These are phyloP conservation scores for Pharus latifolius DNA, from an alignment of 176 grass and related monocot species.

Conservation along the genomic window DNA sequence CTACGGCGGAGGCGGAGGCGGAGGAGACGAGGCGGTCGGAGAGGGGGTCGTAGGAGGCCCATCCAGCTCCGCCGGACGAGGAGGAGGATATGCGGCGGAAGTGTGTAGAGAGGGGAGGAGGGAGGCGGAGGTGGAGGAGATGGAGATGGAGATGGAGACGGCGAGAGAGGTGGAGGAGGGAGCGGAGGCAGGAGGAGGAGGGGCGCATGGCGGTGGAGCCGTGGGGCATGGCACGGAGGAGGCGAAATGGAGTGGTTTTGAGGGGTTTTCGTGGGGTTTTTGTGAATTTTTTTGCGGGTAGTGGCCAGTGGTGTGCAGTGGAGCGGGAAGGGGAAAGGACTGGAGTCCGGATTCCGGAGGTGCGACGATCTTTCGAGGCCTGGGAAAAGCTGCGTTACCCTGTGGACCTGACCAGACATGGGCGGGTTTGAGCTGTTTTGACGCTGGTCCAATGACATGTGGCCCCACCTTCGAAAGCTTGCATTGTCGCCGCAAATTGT, in stretches of 20 bases:
- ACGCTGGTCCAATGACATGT: too few relatives aligned
- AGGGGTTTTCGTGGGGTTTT: constrained; percentile 3
- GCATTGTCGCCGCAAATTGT: too few relatives aligned
- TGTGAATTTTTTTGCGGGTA: neutral
- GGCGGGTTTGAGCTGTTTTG: too few relatives aligned
- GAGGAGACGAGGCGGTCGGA: constrained; percentile 5
- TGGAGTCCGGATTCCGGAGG: neutral
- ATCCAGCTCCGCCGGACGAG: neutral
- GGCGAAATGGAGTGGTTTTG: neutral
- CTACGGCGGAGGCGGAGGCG: neutral
- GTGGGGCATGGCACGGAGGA: constrained; percentile 6
- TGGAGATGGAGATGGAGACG: constrained; percentile 6
- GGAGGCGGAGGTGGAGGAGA: neutral
- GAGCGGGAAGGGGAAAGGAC: constrained; percentile 8
- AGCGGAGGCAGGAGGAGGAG: constrained; percentile 12
- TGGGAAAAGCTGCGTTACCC: too few relatives aligned
- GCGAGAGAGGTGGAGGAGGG: constrained; percentile 20
- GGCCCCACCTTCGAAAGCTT: too few relatives aligned
- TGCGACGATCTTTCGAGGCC: too few relatives aligned
- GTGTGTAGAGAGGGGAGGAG: too few relatives aligned
- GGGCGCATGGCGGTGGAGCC: constrained; percentile 17
- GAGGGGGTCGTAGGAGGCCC: constrained; percentile 16
- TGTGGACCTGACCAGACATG: too few relatives aligned
- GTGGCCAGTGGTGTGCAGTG: neutral
- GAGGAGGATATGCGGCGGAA: too few relatives aligned